phyloP scores from a whole-genome alignment of 2,329 filamentous ascomycete genomes.

The Microsporum canis region DNA sequence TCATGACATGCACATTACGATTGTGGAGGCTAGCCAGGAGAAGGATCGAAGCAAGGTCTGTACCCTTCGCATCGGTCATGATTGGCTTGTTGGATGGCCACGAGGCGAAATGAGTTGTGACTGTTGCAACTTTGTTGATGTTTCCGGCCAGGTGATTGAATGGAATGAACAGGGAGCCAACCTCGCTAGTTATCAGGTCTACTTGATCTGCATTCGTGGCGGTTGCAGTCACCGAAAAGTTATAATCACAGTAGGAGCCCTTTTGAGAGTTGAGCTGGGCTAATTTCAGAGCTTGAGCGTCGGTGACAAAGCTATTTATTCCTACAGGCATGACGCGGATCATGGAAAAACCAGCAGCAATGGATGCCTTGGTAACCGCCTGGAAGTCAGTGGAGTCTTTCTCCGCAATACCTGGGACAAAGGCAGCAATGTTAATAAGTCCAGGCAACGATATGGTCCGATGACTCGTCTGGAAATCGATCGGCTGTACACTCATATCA shows the following conservation, averaged over 20 bases:
- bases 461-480: conserved; percentile 88
- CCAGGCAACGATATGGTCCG: conserved; percentile 62
- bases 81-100: conserved; percentile 72
- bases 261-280: conserved; percentile 60
- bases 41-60: conserved; percentile 68
- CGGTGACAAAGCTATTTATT: conserved; percentile 59
- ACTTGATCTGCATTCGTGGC: conserved; percentile 64
- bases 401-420: conserved; percentile 61
- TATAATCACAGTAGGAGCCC: conserved; percentile 64
- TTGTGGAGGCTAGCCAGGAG: conserved; percentile 66
- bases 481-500: conserved; percentile 66
- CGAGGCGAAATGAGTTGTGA: conserved; percentile 65
- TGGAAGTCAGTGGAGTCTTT: conserved; percentile 57
- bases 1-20: conserved; percentile 68
- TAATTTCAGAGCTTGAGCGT: conserved; percentile 57
- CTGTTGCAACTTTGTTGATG: conserved; percentile 70
- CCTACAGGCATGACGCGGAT: conserved; percentile 67
- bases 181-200: conserved; percentile 58
- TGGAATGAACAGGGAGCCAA: conserved; percentile 70
- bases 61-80: conserved; percentile 68
- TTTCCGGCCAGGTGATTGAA: conserved; percentile 73
- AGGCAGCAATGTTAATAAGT: conserved; percentile 67
- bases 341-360: conserved; percentile 68
- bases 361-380: conserved; percentile 58
- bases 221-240: conserved; percentile 65